A percentile compares a stretch with the other conserved stretches of the same genome.
These are phyloP conservation scores for Lodderomyces oxycetoniae DNA, from an alignment of 1,139 yeast genomes.

Conservation along the genomic window DNA sequence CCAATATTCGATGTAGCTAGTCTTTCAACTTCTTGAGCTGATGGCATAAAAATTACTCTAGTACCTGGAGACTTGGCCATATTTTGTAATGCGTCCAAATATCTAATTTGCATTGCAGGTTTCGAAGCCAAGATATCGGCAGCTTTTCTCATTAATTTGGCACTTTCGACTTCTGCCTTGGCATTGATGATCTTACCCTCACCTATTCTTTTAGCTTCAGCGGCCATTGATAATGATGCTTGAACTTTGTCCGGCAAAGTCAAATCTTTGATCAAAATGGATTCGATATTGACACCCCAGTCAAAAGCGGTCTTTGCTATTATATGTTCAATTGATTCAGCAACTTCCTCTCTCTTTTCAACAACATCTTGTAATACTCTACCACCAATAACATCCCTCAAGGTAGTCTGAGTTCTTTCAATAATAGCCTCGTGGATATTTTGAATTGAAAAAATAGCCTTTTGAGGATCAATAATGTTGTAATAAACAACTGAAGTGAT, in stretches of 20 bases:
- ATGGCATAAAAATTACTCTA: slow-evolving; percentile 74
- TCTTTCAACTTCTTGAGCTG: slow-evolving; percentile 39
- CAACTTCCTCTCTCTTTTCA: slow-evolving; percentile 71
- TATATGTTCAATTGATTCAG: slow-evolving; percentile 57
- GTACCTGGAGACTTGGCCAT: slow-evolving; percentile 63
- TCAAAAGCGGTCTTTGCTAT: slow-evolving; percentile 60
- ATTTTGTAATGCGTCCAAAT: slow-evolving; percentile 73
- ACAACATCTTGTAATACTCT: slow-evolving; percentile 67
- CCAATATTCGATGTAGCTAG: slow-evolving; percentile 25
- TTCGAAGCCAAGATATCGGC: slow-evolving; percentile 74
- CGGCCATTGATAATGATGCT: slow-evolving; percentile 65
- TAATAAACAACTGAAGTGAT: slow-evolving; percentile 67
- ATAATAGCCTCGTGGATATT: slow-evolving; percentile 55
- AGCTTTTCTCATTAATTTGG: slow-evolving; percentile 74
- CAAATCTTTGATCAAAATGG: slow-evolving; percentile 67
- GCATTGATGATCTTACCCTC: slow-evolving; percentile 76
- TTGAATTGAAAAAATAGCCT: slow-evolving; percentile 57
- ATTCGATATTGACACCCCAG: slow-evolving; percentile 73
- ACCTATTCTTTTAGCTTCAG: slow-evolving; percentile 73
- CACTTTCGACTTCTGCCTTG: slow-evolving; percentile 71
- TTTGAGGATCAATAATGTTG: slow-evolving; percentile 65
- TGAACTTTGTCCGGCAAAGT: slow-evolving; percentile 54
- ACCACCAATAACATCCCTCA: slow-evolving; percentile 70
- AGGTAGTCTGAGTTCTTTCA: slow-evolving; percentile 71
- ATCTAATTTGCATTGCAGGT: slow-evolving; percentile 79